Conservation (phyloP, 2,329 filamentous ascomycete genomes). For the Metarhizium guizhouense region DNA sequence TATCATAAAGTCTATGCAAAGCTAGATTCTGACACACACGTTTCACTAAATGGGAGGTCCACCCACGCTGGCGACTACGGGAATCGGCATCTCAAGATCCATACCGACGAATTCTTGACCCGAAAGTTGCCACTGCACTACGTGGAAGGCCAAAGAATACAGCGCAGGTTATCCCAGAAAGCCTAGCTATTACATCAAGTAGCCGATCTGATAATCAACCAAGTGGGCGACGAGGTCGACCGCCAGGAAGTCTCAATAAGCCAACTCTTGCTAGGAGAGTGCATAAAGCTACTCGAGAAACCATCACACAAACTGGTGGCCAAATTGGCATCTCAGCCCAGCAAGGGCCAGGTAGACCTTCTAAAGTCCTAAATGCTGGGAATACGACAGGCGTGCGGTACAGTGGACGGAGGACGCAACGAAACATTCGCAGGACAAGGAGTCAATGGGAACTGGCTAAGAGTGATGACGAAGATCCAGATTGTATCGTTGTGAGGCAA, state of each 20-base stretch:
- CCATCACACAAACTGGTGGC: neutral
- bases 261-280: neutral
- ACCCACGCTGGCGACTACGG: neutral
- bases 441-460: neutral
- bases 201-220: neutral
- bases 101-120: conserved; percentile 5
- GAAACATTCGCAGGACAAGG: neutral
- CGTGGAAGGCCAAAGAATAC: no score
- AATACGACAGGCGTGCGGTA: neutral
- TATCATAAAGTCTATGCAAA: conserved; percentile 5
- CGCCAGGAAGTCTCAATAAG: neutral
- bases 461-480: neutral
- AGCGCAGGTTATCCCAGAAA: neutral
- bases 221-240: neutral
- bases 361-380: neutral
- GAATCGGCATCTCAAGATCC: conserved; percentile 2
- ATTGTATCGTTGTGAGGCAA: neutral
- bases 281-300: neutral
- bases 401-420: neutral
- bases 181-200: neutral
- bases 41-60: neutral
- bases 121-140: neutral
- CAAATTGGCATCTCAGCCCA: neutral
- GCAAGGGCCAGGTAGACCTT: neutral
- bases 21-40: neutral